Evolutionary conservation across 768 basidiomycete species (phyloP).

Genomic region (Kwoniella bestiolae): DNA sequence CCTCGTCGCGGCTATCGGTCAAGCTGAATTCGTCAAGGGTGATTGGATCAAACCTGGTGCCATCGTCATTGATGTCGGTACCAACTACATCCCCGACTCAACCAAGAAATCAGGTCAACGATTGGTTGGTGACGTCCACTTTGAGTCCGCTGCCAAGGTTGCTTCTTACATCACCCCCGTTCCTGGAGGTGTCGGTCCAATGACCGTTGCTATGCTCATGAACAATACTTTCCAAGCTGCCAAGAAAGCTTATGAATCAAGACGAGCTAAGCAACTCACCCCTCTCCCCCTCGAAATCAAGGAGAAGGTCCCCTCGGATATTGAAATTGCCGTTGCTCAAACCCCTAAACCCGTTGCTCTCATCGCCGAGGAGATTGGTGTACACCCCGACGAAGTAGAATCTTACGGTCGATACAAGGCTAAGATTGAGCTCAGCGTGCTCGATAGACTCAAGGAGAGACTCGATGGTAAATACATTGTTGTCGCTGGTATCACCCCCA

Average conservation of each 20-base stretch:
- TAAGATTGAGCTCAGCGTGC: constrained; percentile 87
- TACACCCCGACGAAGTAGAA: constrained; percentile 84
- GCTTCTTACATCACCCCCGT: constrained; percentile 96
- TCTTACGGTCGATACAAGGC: constrained; percentile 96
- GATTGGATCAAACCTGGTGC: constrained; percentile 95
- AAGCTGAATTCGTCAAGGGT: constrained; percentile 85
- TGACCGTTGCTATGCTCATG: constrained; percentile 99
- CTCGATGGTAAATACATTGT: constrained; percentile 95
- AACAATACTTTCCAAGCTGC: constrained; percentile 86
- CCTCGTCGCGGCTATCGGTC: constrained; percentile 94
- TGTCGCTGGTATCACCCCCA: constrained; percentile 94
- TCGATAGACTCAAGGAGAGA: constrained; percentile 81
- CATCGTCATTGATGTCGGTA: constrained; percentile 96
- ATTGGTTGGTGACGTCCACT: constrained; percentile 95
- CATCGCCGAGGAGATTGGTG: constrained; percentile 84
- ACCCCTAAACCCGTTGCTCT: constrained; percentile 84
- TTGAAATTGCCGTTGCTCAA: constrained; percentile 94
- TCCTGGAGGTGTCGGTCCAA: constrained; percentile 98
- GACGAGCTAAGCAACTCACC: constrained; percentile 69
- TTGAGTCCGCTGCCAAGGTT: constrained; percentile 70
- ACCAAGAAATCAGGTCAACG: constrained; percentile 94
- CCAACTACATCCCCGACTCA: constrained; percentile 88
- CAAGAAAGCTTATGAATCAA: constrained; percentile 74
- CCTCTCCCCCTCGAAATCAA: constrained; percentile 79
- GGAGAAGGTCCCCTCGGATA: constrained; percentile 90